Conservation (phyloP, 352 stramenopile genomes). For the Globisporangium viniferum region DNA sequence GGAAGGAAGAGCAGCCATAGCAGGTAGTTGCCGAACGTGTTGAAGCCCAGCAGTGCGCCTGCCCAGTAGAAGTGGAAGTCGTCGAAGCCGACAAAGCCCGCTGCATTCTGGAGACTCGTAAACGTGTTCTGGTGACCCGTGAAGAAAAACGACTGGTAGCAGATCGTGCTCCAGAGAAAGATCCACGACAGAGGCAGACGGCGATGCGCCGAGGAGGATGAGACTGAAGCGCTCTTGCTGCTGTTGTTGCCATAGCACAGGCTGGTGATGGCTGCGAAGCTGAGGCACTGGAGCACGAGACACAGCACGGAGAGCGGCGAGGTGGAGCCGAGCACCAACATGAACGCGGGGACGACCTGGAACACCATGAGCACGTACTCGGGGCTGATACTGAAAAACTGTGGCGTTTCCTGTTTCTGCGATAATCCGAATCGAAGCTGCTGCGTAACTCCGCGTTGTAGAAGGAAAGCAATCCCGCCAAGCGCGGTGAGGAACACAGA, state of each 20-base stretch:
- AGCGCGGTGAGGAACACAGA: constrained; percentile 45
- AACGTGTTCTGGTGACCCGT: constrained; percentile 89
- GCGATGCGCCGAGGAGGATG: background rate
- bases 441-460: constrained; percentile 4
- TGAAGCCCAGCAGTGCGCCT: constrained; percentile 76
- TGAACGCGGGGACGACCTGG: constrained; percentile 42
- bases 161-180: constrained; percentile 55
- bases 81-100: constrained; percentile 87
- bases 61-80: constrained; percentile 78
- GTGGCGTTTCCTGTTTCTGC: background rate
- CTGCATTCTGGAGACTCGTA: constrained; percentile 88
- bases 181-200: constrained; percentile 31
- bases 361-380: constrained; percentile 34
- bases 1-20: constrained; percentile 40
- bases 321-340: constrained; percentile 63
- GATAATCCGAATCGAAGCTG: background rate
- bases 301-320: constrained; percentile 56
- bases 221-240: background rate
- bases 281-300: constrained; percentile 37
- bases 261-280: constrained; percentile 34
- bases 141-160: constrained; percentile 79
- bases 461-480: constrained; percentile 6
- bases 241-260: background rate
- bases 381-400: background rate
- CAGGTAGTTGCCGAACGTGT: constrained; percentile 83